Conservation (phyloP, 108 stramenopile genomes). For the Conticribra weissflogii region DNA sequence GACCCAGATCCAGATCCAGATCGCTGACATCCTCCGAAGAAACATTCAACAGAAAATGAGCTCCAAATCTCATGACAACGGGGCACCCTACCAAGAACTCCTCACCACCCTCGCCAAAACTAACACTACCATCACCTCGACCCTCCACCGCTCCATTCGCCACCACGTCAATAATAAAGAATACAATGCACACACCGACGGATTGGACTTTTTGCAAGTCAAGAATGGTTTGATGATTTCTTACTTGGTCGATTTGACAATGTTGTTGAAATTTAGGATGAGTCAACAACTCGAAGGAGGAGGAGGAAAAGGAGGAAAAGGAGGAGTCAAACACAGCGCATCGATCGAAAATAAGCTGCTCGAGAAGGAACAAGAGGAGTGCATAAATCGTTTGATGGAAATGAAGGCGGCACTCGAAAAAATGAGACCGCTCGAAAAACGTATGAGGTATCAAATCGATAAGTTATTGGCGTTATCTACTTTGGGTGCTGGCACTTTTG, state of each 20-base stretch:
- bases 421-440: slow-evolving; percentile 81
- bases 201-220: slow-evolving; percentile 74
- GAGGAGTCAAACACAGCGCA: slow-evolving; percentile 6
- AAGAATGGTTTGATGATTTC: slow-evolving; percentile 77
- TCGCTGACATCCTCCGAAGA: neutral
- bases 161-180: slow-evolving; percentile 33
- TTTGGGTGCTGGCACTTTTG: slow-evolving; percentile 42
- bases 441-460: slow-evolving; percentile 87
- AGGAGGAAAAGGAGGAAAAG: slow-evolving; percentile 21
- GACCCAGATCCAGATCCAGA: neutral
- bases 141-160: slow-evolving; percentile 38
- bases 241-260: slow-evolving; percentile 80
- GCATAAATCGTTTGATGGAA: slow-evolving; percentile 60
- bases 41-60: neutral
- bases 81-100: neutral
- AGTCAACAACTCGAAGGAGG: neutral
- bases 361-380: slow-evolving; percentile 16
- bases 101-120: slow-evolving; percentile 28
- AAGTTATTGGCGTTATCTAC: slow-evolving; percentile 65
- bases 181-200: slow-evolving; percentile 48
- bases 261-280: slow-evolving; percentile 30
- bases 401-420: slow-evolving; percentile 85
- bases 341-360: too few relatives aligned
- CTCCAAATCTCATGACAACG: neutral
- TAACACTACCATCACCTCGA: slow-evolving; percentile 18